These are phyloP conservation scores for Ophiostoma montium DNA, from an alignment of 2,329 filamentous ascomycete genomes.

Conservation along the genomic window DNA sequence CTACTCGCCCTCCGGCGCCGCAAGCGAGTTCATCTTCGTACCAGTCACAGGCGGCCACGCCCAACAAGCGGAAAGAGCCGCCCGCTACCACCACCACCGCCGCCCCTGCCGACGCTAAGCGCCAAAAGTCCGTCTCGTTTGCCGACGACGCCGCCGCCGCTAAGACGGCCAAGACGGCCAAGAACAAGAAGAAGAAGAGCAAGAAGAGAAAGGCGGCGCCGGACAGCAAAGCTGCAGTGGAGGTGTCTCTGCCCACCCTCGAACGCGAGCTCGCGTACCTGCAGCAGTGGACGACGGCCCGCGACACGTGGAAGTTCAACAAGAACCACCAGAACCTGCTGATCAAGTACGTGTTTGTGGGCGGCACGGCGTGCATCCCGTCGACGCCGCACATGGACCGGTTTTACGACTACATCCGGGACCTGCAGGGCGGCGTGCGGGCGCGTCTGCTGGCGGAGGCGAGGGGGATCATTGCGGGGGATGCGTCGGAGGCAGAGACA, in stretches of 20 bases:
- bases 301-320: constrained; percentile 82
- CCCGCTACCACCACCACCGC: constrained; percentile 3
- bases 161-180: constrained; percentile 8
- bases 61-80: constrained; percentile 13
- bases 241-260: constrained; percentile 18
- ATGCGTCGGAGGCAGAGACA: constrained; percentile 30
- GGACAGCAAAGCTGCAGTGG: constrained; percentile 1
- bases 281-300: constrained; percentile 55
- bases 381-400: constrained; percentile 50
- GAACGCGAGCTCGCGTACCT: constrained; percentile 64
- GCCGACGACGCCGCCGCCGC: constrained; percentile 23
- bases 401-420: constrained; percentile 64
- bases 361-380: constrained; percentile 47
- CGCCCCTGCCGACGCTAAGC: constrained; percentile 16
- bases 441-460: constrained; percentile 52
- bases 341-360: constrained; percentile 67
- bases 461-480: constrained; percentile 43
- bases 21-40: constrained; percentile 36
- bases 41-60: constrained; percentile 15
- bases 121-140: constrained; percentile 36
- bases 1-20: constrained; percentile 17
- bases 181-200: constrained; percentile 17
- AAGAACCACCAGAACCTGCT: constrained; percentile 81
- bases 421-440: constrained; percentile 62
- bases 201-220: constrained; percentile 17